Base-by-base conservation (phyloP, 2,329 filamentous ascomycete species). In the Penicillium nordicum region DNA sequence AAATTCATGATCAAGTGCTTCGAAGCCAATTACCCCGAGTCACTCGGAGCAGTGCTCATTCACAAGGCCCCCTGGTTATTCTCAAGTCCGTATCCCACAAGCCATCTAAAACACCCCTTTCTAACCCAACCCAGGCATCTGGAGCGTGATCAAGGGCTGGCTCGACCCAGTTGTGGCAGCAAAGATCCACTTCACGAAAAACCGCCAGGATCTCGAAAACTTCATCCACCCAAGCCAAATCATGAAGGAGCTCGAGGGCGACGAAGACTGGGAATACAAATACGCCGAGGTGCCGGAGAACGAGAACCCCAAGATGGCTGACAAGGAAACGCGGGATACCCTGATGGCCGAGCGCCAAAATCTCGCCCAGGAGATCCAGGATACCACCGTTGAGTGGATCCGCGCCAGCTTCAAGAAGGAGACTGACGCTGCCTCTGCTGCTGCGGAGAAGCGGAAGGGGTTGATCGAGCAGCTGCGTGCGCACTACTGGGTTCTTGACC, bases 1-100 rank as follows among this genome's bases (percentile, higher is more conserved):
- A 99, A 96, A 70, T 99, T 97, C 77, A 97, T 99, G 88, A 97
- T 99, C 75, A 96, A 96, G 75, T 96, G 92, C 74, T 99, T 99
- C 70, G 94, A 99, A 78, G 94, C 94, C 58, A 97, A 99, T 73
- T 99, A 97, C 67, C 94, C 94, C 0, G 94, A 99, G 74, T 93
- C 86, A 46, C 82, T 99, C 1, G 94, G 93, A 29, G 83, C 88
- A 2, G 90, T 97, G 3, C 83, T 97, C 44, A 90, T 99, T 37
- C 94, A 99, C 80, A 96, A 96, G 74, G 87, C 94, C 0, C 94
- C 94, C 4, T 99, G 94, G 94, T 79, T 99, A 44, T 99, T 99
- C 78, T 92, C 96, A 79, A 88, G 90, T 88, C 74, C 53, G 80
- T 74, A 23, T 21, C 41, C 38, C 11, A 32, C 10, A 29, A 18